Evolutionary conservation across 2,329 filamentous ascomycete genomes (phyloP), one percentile per base, ranked within the genome.

Genomic region (Eurotiales sp.): DNA sequence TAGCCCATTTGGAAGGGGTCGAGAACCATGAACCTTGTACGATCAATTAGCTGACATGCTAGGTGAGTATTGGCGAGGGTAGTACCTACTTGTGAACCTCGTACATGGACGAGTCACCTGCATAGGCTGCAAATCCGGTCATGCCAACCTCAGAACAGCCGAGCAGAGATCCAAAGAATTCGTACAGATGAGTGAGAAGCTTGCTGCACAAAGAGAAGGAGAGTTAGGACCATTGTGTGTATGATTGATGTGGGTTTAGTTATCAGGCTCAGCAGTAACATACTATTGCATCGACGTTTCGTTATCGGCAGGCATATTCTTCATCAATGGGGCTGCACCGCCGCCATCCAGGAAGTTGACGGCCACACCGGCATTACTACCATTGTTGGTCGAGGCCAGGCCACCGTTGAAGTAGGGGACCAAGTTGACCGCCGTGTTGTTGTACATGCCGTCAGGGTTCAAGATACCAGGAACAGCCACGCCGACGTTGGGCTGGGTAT

Each of bases 271-370:
- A 46, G 14, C n/a, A 19, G 19, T 14, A 14, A 64, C 71, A 49
- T 73, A 81, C 79, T 80, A 81, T 73, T 84, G 81, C 52, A 76
- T 74, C 0, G 78, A 81, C 15, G 53, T 72, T 5, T 64, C 70
- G 54, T 71, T 68, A 55, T 80, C 74, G 56, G 80, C 72, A 14
- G 81, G 74, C 72, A 68, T 79, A 68, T 81, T 81, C 62, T 73
- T 74, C 71, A 69, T 77, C 56, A 84, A 61, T 21, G 80, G 78
- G 15, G 66, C 72, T 27, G 79, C 80, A 56, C 75, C 81, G 37
- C 81, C 82, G 41, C 75, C 81, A 56, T 84, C 82, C 22, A 85
- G 72, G 65, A 83, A 84, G 72, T 84, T 84, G 64, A 82, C 68
- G 2, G 77, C 68, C 1, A 72, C 66, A 39, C 76, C 77, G 2